Conservation (phyloP, 345 rosid species). For the Gossypium ekmanianum region DNA sequence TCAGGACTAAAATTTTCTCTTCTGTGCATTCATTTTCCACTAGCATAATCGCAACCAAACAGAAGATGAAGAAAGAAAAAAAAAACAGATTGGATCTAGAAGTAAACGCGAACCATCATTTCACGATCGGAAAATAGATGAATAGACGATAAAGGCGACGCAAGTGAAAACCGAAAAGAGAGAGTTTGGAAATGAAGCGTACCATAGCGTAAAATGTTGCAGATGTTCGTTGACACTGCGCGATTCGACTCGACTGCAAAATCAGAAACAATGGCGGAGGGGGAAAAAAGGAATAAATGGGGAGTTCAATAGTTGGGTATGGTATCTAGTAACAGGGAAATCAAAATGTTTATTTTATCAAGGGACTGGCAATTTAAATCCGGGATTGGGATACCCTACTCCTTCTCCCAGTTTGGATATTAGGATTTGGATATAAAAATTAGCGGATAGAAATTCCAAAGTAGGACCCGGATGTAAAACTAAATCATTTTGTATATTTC, state of each 20-base stretch:
- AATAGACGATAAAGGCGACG: neutral
- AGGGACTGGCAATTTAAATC: no score
- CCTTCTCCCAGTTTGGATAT: no score
- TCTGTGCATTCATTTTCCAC: neutral
- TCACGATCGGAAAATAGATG: neutral
- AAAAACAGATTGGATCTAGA: conserved; percentile 11
- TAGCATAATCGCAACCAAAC: conserved; percentile 1
- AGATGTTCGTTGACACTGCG: conserved; percentile 15
- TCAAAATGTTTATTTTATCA: no score
- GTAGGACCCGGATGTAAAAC: no score
- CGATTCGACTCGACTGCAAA: conserved; percentile 14
- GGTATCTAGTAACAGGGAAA: no score
- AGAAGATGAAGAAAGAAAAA: neutral
- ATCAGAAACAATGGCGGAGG: conserved; percentile 4
- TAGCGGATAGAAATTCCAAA: no score
- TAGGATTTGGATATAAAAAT: no score
- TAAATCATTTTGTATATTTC: no score
- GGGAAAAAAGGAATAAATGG: neutral
- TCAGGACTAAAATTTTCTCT: neutral
- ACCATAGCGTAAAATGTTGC: conserved; percentile 31
- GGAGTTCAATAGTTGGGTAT: no score
- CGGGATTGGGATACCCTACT: no score
- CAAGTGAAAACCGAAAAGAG: neutral
- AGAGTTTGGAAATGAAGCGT: neutral
- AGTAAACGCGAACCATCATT: neutral